phyloP scores from a whole-genome alignment of 2,329 filamentous ascomycete genomes.

The Coniella vitis region DNA sequence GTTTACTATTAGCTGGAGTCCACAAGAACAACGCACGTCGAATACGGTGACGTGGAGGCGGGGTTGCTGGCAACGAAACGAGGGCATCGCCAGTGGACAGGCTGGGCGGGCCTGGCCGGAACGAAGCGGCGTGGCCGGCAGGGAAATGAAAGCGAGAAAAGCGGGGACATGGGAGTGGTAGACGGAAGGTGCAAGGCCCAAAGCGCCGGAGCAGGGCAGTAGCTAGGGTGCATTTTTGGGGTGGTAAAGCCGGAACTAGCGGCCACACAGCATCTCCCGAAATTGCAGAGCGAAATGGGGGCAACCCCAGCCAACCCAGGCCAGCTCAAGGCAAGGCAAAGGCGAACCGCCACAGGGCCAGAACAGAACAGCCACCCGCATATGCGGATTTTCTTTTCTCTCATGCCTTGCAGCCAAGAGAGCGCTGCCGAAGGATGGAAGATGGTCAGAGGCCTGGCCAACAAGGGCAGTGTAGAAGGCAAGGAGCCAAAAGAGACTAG shows the following conservation, averaged over 20 bases:
- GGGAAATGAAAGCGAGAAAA: constrained; percentile 6
- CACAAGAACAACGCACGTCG: not conserved
- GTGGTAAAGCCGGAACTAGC: constrained; percentile 6
- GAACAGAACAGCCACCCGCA: too few relatives aligned
- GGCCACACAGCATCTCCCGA: constrained; percentile 6
- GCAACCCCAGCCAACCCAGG: too few relatives aligned
- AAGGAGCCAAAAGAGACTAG: too few relatives aligned
- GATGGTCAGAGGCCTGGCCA: too few relatives aligned
- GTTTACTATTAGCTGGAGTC: not conserved
- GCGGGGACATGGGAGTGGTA: constrained; percentile 15
- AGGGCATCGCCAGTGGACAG: not conserved
- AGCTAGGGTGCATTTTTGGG: constrained; percentile 2
- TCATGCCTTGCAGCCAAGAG: not conserved
- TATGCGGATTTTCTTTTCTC: too few relatives aligned
- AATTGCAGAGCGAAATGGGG: constrained; percentile 6
- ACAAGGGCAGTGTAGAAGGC: too few relatives aligned
- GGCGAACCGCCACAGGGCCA: not conserved
- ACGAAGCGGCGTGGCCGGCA: constrained; percentile 10
- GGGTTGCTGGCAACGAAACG: not conserved
- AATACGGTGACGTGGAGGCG: too few relatives aligned
- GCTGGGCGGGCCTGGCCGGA: not conserved
- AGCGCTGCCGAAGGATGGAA: too few relatives aligned
- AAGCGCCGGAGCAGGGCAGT: constrained; percentile 9
- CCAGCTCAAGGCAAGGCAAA: not conserved
- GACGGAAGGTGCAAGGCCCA: constrained; percentile 10